phyloP scores from a whole-genome alignment of 805 yeast genomes.

The Candida wancherniae region DNA sequence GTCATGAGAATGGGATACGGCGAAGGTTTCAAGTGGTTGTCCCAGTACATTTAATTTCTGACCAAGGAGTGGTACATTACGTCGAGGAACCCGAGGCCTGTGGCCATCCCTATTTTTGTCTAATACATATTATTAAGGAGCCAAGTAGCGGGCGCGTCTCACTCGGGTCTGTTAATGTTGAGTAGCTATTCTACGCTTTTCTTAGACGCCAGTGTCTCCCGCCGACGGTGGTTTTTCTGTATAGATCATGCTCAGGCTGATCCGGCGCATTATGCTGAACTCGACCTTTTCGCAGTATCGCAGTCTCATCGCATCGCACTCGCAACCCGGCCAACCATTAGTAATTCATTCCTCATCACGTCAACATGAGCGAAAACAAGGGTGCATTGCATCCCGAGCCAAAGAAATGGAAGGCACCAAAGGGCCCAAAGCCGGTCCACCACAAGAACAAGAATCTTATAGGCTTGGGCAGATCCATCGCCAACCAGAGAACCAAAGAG shows the following conservation, averaged over 20 bases:
- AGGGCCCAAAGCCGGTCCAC: conserved; percentile 87
- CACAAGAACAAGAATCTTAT: conserved; percentile 78
- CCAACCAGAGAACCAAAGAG: conserved; percentile 65
- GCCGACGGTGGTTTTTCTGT: too few species aligned
- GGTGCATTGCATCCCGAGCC: conserved; percentile 41
- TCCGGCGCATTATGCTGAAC: too few species aligned
- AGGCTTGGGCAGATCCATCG: conserved; percentile 82
- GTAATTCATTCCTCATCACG: conserved; percentile 6
- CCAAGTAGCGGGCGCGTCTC: too few species aligned
- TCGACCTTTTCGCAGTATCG: conserved; percentile 1
- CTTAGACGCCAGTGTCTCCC: too few species aligned
- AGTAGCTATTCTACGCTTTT: too few species aligned
- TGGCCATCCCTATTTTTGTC: too few species aligned
- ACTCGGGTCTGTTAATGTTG: too few species aligned
- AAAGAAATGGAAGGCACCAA: conserved; percentile 82
- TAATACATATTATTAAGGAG: too few species aligned
- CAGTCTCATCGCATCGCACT: conserved; percentile 5
- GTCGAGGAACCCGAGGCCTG: too few species aligned
- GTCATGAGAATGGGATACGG: conserved; percentile 99
- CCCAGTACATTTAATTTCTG: conserved; percentile 71
- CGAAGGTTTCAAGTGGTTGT: conserved; percentile 97
- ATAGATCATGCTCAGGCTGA: too few species aligned
- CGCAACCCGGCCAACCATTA: conserved; percentile 4
- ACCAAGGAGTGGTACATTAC: background rate
- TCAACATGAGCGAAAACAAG: conserved; percentile 26